Conservation (phyloP, 1,284 basidiomycete genomes). For the Cutaneotrichosporon spelunceum region DNA sequence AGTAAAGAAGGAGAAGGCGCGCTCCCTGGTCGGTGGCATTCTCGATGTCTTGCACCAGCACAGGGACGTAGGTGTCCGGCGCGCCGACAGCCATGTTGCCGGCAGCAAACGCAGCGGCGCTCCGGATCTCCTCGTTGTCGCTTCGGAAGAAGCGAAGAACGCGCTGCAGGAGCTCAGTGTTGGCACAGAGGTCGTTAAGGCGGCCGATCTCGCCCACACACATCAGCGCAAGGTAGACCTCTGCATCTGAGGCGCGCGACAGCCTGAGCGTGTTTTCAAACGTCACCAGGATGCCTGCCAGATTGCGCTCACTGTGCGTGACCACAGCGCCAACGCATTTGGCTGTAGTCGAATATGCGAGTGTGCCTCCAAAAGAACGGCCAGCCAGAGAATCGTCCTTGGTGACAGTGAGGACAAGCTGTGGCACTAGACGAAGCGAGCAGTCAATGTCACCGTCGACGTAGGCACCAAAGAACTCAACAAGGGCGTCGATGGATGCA, state of each 20-base stretch:
- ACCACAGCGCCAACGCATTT: conserved; percentile 79
- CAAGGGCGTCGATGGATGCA: conserved; percentile 70
- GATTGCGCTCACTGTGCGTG: conserved; percentile 63
- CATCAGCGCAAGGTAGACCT: conserved; percentile 75
- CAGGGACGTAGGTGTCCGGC: conserved; percentile 75
- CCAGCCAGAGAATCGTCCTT: conserved; percentile 36
- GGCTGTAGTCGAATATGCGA: conserved; percentile 64
- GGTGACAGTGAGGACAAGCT: conserved; percentile 56
- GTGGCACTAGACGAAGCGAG: conserved; percentile 70
- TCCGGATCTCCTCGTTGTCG: conserved; percentile 76
- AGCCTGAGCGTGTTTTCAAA: conserved; percentile 71
- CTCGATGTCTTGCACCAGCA: conserved; percentile 76
- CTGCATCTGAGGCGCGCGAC: conserved; percentile 64
- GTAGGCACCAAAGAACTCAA: conserved; percentile 73
- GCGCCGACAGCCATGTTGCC: conserved; percentile 95
- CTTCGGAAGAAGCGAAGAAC: conserved; percentile 70
- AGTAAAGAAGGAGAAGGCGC: conserved; percentile 79
- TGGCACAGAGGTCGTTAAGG: conserved; percentile 76
- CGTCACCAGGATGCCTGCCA: conserved; percentile 73
- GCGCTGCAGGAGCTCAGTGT: conserved; percentile 68
- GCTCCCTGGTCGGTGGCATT: conserved; percentile 63
- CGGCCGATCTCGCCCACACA: conserved; percentile 87
- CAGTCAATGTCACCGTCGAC: conserved; percentile 79
- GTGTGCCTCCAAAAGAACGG: conserved; percentile 45
- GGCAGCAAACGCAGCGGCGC: conserved; percentile 86